A percentile compares a stretch with the other conserved stretches of the same genome.
phyloP scores from a whole-genome alignment of 2,329 filamentous ascomycete species.

The Davidsoniella virescens region DNA sequence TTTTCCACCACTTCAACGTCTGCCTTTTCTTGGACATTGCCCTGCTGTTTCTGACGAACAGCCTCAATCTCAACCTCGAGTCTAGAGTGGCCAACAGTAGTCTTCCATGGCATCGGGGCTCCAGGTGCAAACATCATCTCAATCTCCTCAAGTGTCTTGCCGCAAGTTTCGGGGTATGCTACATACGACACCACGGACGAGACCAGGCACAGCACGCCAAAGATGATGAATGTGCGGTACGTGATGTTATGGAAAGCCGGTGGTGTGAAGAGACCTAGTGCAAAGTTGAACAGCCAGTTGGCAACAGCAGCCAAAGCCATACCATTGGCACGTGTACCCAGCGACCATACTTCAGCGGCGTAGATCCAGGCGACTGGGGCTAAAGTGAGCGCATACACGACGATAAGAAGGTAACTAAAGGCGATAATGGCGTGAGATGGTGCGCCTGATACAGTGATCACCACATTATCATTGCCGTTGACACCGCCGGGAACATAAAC shows the following conservation, averaged over 20 bases:
- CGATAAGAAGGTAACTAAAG: constrained; percentile 47
- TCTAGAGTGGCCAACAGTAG: constrained; percentile 19
- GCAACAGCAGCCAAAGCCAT: constrained; percentile 40
- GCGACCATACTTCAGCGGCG: constrained; percentile 46
- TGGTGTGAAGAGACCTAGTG: constrained; percentile 24
- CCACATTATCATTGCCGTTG: constrained; percentile 25
- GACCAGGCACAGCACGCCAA: constrained; percentile 26
- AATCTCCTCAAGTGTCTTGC: constrained; percentile 27
- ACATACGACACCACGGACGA: constrained; percentile 28
- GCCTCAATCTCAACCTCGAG: constrained; percentile 18
- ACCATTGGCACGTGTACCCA: constrained; percentile 42
- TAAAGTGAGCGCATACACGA: constrained; percentile 46
- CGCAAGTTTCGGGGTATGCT: constrained; percentile 26
- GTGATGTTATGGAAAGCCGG: constrained; percentile 23
- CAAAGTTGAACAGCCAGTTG: constrained; percentile 27
- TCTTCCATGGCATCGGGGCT: constrained; percentile 25
- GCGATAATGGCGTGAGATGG: constrained; percentile 47
- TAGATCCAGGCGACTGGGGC: constrained; percentile 52
- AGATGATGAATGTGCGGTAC: constrained; percentile 22
- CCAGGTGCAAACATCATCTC: constrained; percentile 22
- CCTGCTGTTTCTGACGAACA: constrained; percentile 14
- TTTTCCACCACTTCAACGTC: background rate
- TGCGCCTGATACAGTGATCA: constrained; percentile 32
- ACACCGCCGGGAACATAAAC: constrained; percentile 26
- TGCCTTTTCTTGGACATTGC: constrained; percentile 1